Evolutionary conservation across 441 rosid species (phyloP), one percentile per base, ranked within the genome.

Genomic region (Macaranga tanarius): DNA sequence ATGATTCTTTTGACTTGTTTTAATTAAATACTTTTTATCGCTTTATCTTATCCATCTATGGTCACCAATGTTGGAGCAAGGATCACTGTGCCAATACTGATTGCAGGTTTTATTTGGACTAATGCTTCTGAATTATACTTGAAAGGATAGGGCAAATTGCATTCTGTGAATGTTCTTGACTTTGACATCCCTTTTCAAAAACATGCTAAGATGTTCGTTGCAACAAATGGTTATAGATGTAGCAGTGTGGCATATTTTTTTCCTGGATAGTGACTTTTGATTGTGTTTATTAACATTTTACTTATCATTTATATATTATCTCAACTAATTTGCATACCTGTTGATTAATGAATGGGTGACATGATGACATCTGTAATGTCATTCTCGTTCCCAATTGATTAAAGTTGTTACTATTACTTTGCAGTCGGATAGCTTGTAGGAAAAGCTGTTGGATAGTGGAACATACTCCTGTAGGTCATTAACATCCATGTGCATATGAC

Each of bases 401-500:
- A 56, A 38, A 38, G 50, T 17, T 54, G 13, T 55, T 10, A 12
- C 28, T 17, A 22, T n/a, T 17, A 20, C 4, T 23, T 44, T 65
- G 19, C 23, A 13, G 54, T 64, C 22, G 60, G 52, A 61, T 40
- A 13, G 57, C 67, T 42, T 59, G 67, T 44, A 52, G 75, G 70
- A 45, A 70, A 68, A 65, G 48, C 52, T 71, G 67, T 34, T 67
- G 23, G 69, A 7, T 42, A 51, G 10, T 26, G 55, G 64, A 59
- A 28, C 25, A 11, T 25, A 74, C 52, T 58, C 28, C n/a, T 50
- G 50, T 34, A 54, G 60, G 66, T 48, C 38, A 70, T 34, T 52
- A 42, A 31, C 67, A 71, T 51, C 72, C 26, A 47, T 50, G 48
- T 70, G 57, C 62, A 44, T 20, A 67, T 65, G 47, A 25, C 54